Percentiles rank a stretch among this genome's conserved stretches.
Conservation (phyloP, 169 alveolate genomes). For the Eimeria sp. region DNA sequence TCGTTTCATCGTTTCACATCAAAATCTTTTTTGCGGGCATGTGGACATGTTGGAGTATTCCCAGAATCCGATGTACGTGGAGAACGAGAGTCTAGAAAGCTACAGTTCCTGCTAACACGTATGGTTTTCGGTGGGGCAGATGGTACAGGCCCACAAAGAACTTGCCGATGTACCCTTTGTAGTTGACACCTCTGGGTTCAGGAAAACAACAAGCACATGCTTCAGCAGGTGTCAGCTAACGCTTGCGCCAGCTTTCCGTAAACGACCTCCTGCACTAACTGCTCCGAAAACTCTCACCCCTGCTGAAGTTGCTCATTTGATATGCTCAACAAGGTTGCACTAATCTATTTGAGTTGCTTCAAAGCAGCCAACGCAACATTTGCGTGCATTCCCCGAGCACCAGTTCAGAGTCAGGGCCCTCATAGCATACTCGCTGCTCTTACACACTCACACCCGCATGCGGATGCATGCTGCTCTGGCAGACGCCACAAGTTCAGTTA, state of each 20-base stretch:
- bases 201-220: not conserved
- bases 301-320: conserved; percentile 85
- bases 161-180: not conserved
- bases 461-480: not conserved
- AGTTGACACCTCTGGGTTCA: conserved; percentile 1
- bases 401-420: conserved; percentile 36
- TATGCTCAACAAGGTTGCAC: conserved; percentile 87
- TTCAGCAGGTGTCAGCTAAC: conserved; percentile 70
- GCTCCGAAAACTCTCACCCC: conserved; percentile 85
- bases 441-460: not conserved
- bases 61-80: conserved; percentile 92
- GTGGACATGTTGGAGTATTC: conserved; percentile 84
- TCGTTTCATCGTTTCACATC: not conserved
- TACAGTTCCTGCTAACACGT: conserved; percentile 86
- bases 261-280: conserved; percentile 89
- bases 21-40: not conserved
- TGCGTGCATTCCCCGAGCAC: conserved; percentile 96
- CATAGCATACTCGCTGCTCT: not conserved
- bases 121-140: conserved; percentile 88
- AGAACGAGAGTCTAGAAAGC: conserved; percentile 82
- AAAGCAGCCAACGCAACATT: conserved; percentile 94
- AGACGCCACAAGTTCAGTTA: not conserved
- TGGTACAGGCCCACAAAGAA: conserved; percentile 82
- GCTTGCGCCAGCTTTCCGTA: conserved; percentile 86
- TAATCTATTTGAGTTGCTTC: conserved; percentile 83